phyloP scores from a whole-genome alignment of 1,284 basidiomycete genomes.

The Fomes fomentarius region DNA sequence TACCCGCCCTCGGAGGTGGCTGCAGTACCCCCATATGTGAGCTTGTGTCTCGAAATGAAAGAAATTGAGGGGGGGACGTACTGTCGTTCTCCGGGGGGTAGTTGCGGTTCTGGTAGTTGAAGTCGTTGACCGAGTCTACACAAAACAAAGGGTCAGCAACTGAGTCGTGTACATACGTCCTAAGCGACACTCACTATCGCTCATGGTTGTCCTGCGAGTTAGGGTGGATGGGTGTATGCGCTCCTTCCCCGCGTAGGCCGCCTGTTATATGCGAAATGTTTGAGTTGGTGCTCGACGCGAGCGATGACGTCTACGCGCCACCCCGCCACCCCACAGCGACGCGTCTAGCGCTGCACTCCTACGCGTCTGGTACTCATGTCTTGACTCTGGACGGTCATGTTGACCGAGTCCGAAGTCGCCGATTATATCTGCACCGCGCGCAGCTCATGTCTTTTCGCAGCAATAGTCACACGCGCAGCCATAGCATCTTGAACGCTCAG shows the following conservation, averaged over 20 bases:
- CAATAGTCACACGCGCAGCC: too few relatives aligned
- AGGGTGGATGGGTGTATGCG: too few relatives aligned
- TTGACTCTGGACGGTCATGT: too few relatives aligned
- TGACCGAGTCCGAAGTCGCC: too few relatives aligned
- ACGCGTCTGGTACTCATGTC: too few relatives aligned
- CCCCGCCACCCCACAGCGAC: background rate
- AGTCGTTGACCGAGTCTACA: background rate
- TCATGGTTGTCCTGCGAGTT: background rate
- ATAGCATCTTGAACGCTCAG: too few relatives aligned
- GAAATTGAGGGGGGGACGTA: conserved; percentile 19
- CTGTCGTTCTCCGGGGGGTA: conserved; percentile 36
- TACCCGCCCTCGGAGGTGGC: conserved; percentile 40
- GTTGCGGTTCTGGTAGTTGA: conserved; percentile 32
- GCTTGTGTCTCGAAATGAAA: background rate
- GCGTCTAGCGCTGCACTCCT: too few relatives aligned
- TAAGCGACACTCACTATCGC: background rate
- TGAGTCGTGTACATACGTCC: background rate
- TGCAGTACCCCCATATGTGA: conserved; percentile 10
- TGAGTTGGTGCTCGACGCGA: background rate
- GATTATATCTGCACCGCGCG: too few relatives aligned
- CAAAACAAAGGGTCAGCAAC: background rate
- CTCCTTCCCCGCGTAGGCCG: too few relatives aligned
- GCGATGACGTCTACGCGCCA: conserved; percentile 3
- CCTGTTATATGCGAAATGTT: too few relatives aligned
- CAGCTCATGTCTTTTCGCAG: too few relatives aligned